Evolutionary conservation across 495 filamentous ascomycete species (phyloP).

Genomic region (Penicillium cataractarum): DNA sequence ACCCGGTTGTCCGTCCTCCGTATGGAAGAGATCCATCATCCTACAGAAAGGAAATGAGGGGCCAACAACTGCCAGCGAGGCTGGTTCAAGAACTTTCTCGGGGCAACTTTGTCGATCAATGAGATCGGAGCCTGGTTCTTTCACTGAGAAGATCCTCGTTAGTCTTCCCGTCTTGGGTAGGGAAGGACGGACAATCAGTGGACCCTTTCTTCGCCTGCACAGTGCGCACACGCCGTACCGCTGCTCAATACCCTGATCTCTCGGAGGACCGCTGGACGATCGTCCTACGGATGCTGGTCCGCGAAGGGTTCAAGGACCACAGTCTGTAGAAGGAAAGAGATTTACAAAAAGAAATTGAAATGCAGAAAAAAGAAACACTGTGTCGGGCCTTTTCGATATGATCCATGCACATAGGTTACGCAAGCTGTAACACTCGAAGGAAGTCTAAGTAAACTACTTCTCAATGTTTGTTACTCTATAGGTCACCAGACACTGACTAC

Average conservation of each 20-base stretch:
- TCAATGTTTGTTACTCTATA: neutral
- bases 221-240: neutral
- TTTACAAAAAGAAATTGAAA: neutral
- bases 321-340: neutral
- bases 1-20: neutral
- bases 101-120: slow-evolving; percentile 15
- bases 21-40: neutral
- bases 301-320: slow-evolving; percentile 1
- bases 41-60: neutral
- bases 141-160: slow-evolving; percentile 31
- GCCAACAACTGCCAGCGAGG: slow-evolving; percentile 6
- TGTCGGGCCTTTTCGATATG: neutral
- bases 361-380: neutral
- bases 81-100: slow-evolving; percentile 17
- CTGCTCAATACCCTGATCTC: neutral
- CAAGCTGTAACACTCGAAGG: neutral
- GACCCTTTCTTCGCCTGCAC: slow-evolving; percentile 23
- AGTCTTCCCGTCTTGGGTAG: slow-evolving; percentile 22
- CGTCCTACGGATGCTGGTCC: slow-evolving; percentile 6
- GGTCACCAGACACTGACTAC: neutral
- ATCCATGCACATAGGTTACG: neutral
- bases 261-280: slow-evolving; percentile 7
- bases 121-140: slow-evolving; percentile 11
- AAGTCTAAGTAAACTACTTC: neutral
- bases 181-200: slow-evolving; percentile 34